These are phyloP conservation scores for Yamadazyma pseudoaaseri DNA, from an alignment of 1,139 yeast genomes.

Conservation along the genomic window DNA sequence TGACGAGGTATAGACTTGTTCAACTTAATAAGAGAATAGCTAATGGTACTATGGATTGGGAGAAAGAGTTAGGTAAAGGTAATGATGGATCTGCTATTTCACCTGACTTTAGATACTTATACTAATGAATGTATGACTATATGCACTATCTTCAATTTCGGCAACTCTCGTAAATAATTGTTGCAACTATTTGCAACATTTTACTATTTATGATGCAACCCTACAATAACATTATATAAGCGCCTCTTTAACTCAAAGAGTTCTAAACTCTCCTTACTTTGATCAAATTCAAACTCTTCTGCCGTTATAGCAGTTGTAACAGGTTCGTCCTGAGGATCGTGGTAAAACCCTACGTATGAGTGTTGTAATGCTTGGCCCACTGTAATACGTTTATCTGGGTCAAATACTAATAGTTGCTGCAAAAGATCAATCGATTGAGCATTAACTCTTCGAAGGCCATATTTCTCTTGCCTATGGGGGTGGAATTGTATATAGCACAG, in stretches of 20 bases:
- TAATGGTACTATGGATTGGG: slow-evolving; percentile 52
- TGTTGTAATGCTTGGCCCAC: slow-evolving; percentile 81
- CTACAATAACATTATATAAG: slow-evolving; percentile 53
- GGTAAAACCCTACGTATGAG: slow-evolving; percentile 77
- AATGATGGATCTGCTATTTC: slow-evolving; percentile 43
- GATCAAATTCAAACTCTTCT: slow-evolving; percentile 81
- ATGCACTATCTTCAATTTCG: neutral
- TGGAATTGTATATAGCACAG: slow-evolving; percentile 14
- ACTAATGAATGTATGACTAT: slow-evolving; percentile 10
- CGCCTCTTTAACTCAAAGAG: slow-evolving; percentile 69
- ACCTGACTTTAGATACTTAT: slow-evolving; percentile 44
- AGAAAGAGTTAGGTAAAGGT: slow-evolving; percentile 47
- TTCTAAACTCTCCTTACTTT: slow-evolving; percentile 57
- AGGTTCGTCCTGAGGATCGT: slow-evolving; percentile 85
- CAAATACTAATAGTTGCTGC: slow-evolving; percentile 72
- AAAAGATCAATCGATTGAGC: slow-evolving; percentile 78
- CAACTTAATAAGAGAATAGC: slow-evolving; percentile 43
- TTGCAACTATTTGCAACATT: too few species aligned
- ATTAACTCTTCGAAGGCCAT: slow-evolving; percentile 32
- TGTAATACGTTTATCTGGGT: slow-evolving; percentile 74
- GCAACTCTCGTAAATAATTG: neutral
- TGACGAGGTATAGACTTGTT: slow-evolving; percentile 38
- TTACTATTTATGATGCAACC: too few species aligned
- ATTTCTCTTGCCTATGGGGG: slow-evolving; percentile 19
- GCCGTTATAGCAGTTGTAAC: slow-evolving; percentile 68